Evolutionary conservation across 768 basidiomycete species (phyloP).

Genomic region (Sutorius australiensis): DNA sequence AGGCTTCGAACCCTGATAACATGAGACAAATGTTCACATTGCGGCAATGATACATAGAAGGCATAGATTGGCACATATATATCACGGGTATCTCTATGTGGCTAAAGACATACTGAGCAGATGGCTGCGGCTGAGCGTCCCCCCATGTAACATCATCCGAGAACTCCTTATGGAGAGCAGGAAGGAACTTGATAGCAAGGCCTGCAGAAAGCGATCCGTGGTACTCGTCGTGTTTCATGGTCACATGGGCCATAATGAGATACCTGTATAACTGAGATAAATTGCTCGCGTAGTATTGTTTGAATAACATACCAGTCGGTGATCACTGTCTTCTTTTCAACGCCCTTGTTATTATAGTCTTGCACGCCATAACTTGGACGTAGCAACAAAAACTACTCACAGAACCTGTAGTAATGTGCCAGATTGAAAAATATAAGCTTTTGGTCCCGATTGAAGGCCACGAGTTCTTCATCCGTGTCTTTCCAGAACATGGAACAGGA

Average conservation of each 20-base stretch:
- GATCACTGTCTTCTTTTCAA: constrained; percentile 2
- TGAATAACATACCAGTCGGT: constrained; percentile 10
- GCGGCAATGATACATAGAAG: background rate
- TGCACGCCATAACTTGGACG: too few relatives aligned
- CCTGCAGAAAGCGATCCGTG: constrained; percentile 21
- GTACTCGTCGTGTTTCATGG: constrained; percentile 24
- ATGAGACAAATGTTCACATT: too few relatives aligned
- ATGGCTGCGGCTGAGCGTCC: background rate
- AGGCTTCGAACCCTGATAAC: background rate
- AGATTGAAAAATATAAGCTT: constrained; percentile 11
- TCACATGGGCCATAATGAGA: constrained; percentile 26
- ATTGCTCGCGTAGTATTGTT: background rate
- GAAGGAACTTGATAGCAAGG: constrained; percentile 7
- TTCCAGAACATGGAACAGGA: constrained; percentile 17
- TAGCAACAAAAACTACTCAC: background rate
- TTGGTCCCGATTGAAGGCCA: constrained; percentile 19
- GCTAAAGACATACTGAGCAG: background rate
- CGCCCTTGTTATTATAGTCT: background rate
- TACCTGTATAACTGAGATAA: constrained; percentile 15
- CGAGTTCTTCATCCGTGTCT: constrained; percentile 14
- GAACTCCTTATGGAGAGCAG: background rate
- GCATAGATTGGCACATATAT: background rate
- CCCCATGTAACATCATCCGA: background rate
- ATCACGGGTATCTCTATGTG: background rate
- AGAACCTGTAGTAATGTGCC: constrained; percentile 7